A percentile compares a stretch with the other conserved stretches of the same genome.
phyloP scores from a whole-genome alignment of 768 basidiomycete species.

The Tricholoma matsutake region DNA sequence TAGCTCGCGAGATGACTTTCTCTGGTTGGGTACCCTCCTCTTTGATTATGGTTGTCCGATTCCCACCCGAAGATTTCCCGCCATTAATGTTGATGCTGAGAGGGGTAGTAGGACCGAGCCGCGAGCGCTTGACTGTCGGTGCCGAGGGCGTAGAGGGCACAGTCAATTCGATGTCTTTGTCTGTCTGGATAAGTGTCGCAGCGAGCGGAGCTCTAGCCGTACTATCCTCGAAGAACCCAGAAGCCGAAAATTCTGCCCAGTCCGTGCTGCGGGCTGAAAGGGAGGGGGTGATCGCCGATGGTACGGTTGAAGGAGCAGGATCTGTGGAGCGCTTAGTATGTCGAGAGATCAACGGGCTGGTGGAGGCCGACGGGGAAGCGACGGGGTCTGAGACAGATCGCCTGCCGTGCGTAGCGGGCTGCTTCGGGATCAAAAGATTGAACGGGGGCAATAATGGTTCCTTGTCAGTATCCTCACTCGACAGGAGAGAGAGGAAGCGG shows the following conservation, averaged over 20 bases:
- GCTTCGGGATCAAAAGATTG: constrained; percentile 24
- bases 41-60: constrained; percentile 9
- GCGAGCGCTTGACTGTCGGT: constrained; percentile 23
- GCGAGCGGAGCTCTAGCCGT: constrained; percentile 44
- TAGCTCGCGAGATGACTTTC: constrained; percentile 37
- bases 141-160: constrained; percentile 33
- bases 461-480: constrained; percentile 35
- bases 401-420: constrained; percentile 25
- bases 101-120: constrained; percentile 19
- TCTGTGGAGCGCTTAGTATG: constrained; percentile 31
- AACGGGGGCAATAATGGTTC: constrained; percentile 31
- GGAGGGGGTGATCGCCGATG: constrained; percentile 18
- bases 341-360: constrained; percentile 14
- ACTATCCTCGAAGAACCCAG: constrained; percentile 53
- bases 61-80: constrained; percentile 26
- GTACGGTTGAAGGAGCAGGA: constrained; percentile 17
- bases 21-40: constrained; percentile 21
- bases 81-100: constrained; percentile 9
- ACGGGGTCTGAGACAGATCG: constrained; percentile 27
- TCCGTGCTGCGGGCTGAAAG: constrained; percentile 34
- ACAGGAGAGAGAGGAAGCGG: constrained; percentile 47
- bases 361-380: constrained; percentile 8
- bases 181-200: constrained; percentile 53
- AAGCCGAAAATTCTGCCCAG: constrained; percentile 67
- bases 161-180: constrained; percentile 58